Percentiles rank a stretch among this genome's conserved stretches.
Conservation (phyloP, 164 flowering plant genomes). For the Buxus sempervirens region DNA sequence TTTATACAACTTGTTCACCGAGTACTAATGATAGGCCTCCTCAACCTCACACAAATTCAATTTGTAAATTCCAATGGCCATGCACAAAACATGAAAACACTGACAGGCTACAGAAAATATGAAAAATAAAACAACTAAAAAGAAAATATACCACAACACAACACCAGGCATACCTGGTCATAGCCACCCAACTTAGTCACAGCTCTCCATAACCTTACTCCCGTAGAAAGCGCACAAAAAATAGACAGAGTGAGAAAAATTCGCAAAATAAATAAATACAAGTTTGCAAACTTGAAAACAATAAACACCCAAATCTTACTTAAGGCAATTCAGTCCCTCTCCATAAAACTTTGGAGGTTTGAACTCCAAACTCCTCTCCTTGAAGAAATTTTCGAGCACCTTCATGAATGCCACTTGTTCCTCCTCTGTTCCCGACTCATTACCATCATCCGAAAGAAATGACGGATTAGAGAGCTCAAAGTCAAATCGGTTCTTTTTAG, state of each 20-base stretch:
- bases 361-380: slow-evolving; percentile 72
- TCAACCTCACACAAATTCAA: background rate
- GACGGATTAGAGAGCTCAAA: slow-evolving; percentile 15
- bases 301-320: slow-evolving; percentile 39
- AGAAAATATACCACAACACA: background rate
- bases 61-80: too few species aligned
- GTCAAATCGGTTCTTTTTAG: slow-evolving; percentile 4
- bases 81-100: too few species aligned
- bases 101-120: background rate
- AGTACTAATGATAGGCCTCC: background rate
- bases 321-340: slow-evolving; percentile 79
- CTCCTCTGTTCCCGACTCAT: slow-evolving; percentile 76
- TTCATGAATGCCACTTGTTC: slow-evolving; percentile 71
- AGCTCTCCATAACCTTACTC: slow-evolving; percentile 79
- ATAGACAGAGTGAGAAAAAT: slow-evolving; percentile 8
- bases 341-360: slow-evolving; percentile 95
- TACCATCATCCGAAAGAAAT: slow-evolving; percentile 34
- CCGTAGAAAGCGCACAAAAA: background rate
- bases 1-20: background rate
- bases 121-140: background rate
- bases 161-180: slow-evolving; percentile 53
- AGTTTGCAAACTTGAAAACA: background rate
- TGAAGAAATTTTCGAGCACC: slow-evolving; percentile 69
- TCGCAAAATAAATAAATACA: background rate
- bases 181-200: slow-evolving; percentile 91